Percentiles rank a stretch among this genome's conserved stretches.
Evolutionary conservation across 164 flowering plant species (phyloP).

Genomic region (Cinnamomum chago): DNA sequence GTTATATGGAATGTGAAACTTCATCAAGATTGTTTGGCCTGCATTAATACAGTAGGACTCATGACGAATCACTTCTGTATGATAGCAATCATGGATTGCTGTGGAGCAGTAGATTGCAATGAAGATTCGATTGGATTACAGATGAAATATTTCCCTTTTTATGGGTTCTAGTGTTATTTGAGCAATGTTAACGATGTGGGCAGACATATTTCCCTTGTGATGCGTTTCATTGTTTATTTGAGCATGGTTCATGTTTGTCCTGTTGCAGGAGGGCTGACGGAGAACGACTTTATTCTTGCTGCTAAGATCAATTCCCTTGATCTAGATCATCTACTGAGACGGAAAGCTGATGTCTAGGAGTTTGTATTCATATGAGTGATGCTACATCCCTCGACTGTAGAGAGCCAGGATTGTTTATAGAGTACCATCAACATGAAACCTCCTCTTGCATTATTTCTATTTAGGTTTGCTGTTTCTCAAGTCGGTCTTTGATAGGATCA

Average conservation of each 20-base stretch:
- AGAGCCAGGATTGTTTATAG: background rate
- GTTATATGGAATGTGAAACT: too few species aligned
- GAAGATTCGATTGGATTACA: too few species aligned
- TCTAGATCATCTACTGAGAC: constrained; percentile 54
- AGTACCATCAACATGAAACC: background rate
- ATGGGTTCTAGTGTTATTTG: too few species aligned
- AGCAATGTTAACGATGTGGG: too few species aligned
- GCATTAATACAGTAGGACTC: too few species aligned
- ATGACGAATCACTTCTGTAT: too few species aligned
- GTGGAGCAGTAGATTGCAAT: too few species aligned
- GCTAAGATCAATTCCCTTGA: constrained; percentile 73
- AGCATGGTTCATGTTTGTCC: background rate
- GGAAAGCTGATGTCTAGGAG: constrained; percentile 25
- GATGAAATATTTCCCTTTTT: too few species aligned
- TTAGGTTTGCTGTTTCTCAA: background rate
- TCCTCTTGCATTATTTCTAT: background rate
- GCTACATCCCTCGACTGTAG: background rate
- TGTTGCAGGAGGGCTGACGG: constrained; percentile 83
- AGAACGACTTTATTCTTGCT: constrained; percentile 95
- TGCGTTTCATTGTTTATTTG: background rate
- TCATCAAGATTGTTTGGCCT: too few species aligned
- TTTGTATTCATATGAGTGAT: background rate
- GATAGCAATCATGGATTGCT: too few species aligned
- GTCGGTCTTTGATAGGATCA: background rate
- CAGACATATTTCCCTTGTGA: background rate